phyloP scores from a whole-genome alignment of 371 early-diverging fungal genomes.

The Chytridiales sp. region DNA sequence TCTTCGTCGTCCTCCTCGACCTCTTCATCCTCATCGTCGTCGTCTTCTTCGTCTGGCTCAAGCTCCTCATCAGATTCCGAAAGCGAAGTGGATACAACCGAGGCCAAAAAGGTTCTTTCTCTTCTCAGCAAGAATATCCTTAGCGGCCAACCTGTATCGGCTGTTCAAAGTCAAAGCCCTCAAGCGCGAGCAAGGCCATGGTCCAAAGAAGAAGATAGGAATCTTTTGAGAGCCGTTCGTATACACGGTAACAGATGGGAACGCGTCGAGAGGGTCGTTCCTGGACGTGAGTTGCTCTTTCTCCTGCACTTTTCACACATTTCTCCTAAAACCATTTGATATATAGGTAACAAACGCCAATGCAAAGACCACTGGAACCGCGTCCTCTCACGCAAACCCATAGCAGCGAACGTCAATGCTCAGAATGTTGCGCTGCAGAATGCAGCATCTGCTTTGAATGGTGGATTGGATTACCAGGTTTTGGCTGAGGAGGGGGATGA shows the following conservation, averaged over 20 bases:
- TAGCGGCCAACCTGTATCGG: too few relatives aligned
- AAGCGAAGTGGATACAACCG: too few relatives aligned
- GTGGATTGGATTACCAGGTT: slow-evolving; percentile 20
- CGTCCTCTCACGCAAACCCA: slow-evolving; percentile 22
- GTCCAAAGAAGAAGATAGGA: slow-evolving; percentile 19
- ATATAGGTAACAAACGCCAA: slow-evolving; percentile 30
- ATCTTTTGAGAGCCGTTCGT: slow-evolving; percentile 19
- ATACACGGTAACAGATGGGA: slow-evolving; percentile 25
- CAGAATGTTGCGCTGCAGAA: slow-evolving; percentile 21
- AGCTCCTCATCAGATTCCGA: too few relatives aligned
- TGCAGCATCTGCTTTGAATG: slow-evolving; percentile 5
- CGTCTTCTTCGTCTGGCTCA: too few relatives aligned
- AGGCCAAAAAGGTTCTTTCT: too few relatives aligned
- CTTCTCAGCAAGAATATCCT: too few relatives aligned
- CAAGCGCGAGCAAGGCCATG: slow-evolving; percentile 14
- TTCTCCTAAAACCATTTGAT: neutral
- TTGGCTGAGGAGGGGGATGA: slow-evolving; percentile 13
- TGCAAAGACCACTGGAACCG: slow-evolving; percentile 38
- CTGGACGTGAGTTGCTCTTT: slow-evolving; percentile 22
- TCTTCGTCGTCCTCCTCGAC: too few relatives aligned
- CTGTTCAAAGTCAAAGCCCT: too few relatives aligned
- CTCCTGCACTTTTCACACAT: neutral
- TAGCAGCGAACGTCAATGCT: slow-evolving; percentile 16
- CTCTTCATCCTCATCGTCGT: too few relatives aligned
- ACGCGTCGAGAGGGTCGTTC: slow-evolving; percentile 16